A percentile compares a stretch with the other conserved stretches of the same genome.
These are phyloP conservation scores for Physcomitrium patens DNA, from an alignment of 225 moss, liverwort and hornwort genomes.

Conservation along the genomic window DNA sequence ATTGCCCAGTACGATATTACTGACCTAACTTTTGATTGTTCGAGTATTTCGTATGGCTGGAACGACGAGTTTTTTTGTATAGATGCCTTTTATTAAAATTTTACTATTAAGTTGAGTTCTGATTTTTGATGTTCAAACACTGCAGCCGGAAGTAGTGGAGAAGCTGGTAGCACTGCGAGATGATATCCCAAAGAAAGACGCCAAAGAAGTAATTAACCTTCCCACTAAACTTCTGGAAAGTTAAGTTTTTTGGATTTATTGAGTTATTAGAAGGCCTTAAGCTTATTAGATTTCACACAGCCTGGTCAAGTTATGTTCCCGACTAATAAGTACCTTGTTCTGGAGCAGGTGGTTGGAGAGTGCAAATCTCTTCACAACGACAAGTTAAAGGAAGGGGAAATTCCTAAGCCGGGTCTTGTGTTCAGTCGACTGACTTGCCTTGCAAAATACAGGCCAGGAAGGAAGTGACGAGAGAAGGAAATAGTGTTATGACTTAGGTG, in stretches of 20 bases:
- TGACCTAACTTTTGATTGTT: background rate
- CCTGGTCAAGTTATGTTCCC: background rate
- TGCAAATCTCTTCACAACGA: conserved; percentile 82
- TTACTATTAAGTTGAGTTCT: conserved; percentile 2
- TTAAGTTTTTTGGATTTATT: background rate
- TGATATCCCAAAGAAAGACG: conserved; percentile 96
- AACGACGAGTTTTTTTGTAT: background rate
- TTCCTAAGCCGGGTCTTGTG: conserved; percentile 93
- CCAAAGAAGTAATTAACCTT: conserved; percentile 70
- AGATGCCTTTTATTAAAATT: background rate
- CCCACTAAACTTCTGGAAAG: background rate
- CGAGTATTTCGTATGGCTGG: background rate
- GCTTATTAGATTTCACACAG: background rate
- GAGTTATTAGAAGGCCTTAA: background rate
- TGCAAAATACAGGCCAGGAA: conserved; percentile 64
- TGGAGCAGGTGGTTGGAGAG: conserved; percentile 82
- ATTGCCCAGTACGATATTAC: conserved; percentile 80
- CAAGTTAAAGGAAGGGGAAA: conserved; percentile 76
- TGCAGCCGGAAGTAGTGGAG: conserved; percentile 98
- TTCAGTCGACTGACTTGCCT: conserved; percentile 96
- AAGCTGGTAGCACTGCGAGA: conserved; percentile 97
- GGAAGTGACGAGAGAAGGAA: conserved; percentile 34
- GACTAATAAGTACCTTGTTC: conserved; percentile 20
- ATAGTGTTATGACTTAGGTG: conserved; percentile 12
- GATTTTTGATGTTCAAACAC: conserved; percentile 10